Conservation (phyloP, 345 rosid species). For the Syzygium oleosum region DNA sequence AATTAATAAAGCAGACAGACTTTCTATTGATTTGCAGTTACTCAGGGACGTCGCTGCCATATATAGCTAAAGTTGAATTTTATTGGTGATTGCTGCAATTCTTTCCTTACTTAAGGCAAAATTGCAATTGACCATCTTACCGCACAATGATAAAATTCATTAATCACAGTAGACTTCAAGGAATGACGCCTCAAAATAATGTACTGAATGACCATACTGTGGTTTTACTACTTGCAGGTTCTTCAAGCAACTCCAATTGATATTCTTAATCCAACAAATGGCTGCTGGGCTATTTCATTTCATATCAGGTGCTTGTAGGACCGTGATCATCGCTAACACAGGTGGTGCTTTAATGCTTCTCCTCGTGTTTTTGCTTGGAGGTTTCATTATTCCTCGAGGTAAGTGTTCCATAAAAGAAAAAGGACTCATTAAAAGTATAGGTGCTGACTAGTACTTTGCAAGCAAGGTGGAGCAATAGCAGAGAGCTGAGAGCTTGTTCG, state of each 20-base stretch:
- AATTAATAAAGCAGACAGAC: neutral
- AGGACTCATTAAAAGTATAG: neutral
- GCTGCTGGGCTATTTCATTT: slow-evolving; percentile 62
- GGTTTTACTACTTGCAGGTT: slow-evolving; percentile 37
- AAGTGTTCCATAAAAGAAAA: neutral
- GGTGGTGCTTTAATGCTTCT: slow-evolving; percentile 66
- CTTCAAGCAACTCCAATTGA: slow-evolving; percentile 55
- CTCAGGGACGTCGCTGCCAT: neutral
- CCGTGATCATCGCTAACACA: slow-evolving; percentile 64
- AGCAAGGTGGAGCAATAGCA: neutral
- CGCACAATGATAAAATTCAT: neutral
- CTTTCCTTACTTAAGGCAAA: neutral
- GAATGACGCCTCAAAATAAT: neutral
- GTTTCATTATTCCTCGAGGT: slow-evolving; percentile 70
- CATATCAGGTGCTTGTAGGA: slow-evolving; percentile 57
- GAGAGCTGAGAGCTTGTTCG: neutral
- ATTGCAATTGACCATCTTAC: neutral
- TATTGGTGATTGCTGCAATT: neutral
- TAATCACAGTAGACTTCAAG: neutral
- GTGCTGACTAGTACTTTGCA: neutral
- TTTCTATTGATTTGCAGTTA: slow-evolving; percentile 29
- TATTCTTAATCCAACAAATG: slow-evolving; percentile 73
- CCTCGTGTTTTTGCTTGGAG: slow-evolving; percentile 71
- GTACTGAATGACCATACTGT: neutral
- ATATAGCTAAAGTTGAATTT: neutral